Base-by-base conservation (phyloP, 2,329 filamentous ascomycete genomes). In the Aspergillus fumigatus region DNA sequence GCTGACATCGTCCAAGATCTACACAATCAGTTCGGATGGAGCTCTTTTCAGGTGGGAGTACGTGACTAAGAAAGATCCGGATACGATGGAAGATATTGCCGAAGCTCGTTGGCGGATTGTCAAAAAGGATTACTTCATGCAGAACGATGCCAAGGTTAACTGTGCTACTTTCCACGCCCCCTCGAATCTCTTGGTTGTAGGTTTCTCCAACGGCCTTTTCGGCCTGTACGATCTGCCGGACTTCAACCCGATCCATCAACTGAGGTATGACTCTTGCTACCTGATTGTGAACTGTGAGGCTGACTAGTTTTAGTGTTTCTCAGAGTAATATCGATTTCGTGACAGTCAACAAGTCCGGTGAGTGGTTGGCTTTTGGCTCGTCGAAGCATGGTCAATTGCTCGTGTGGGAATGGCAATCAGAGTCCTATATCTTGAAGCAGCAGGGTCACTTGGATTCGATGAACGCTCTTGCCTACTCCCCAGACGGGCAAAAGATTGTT, bases 331-430 rank as follows among this genome's bases (percentile, higher is more conserved):
- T 99, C 60, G 93, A 97, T 70, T 92, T 89, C 67, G 90, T 97
- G 55, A 90, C 92, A 0, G 91, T 97, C 69, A 99, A 97, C 77
- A 89, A 90, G 72, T 90, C 88, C 32, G 94, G 94, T 52, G 93
- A 97, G 77, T 99, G 94, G 94, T 79, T 99, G 23, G 95, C 95
- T 0, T 97, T 99, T 72, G 94, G 93, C 14, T 94, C 95, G 0
- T 96, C 94, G 1, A 95, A 95, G 67, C 82, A 96, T 4, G 95
- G 95, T 0, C 94, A 99, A 71, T 80, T 99, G n/a, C 79, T 99
- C 3, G 94, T 99, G 3, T 99, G 94, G 94, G 94, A 99, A 73
- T 99, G 95, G 92, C 93, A 97, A 71, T 99, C 94, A 0, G 95
- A 99, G 74, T 97, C 93, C 5, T 99, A 99, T 73, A 95, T 99